Evolutionary conservation across 139 green algal species (phyloP).

Genomic region (Yamagishiella unicocca): DNA sequence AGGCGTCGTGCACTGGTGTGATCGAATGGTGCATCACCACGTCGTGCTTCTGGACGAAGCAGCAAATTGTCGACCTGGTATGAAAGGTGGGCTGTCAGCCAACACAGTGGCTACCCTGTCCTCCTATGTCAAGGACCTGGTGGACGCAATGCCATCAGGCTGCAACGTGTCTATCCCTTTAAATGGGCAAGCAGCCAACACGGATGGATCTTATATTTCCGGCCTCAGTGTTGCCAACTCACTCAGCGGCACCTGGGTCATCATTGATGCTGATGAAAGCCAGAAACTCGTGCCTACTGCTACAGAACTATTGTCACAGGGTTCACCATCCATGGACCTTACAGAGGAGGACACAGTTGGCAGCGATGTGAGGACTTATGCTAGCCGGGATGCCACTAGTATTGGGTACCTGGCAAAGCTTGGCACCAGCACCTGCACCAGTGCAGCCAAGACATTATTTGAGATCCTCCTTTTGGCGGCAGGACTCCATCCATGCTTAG

Average conservation of each 20-base stretch:
- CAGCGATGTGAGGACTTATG: too few relatives aligned
- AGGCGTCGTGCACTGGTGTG: conserved; percentile 7
- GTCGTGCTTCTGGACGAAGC: not conserved
- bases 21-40: not conserved
- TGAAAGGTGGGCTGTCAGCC: too few relatives aligned
- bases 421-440: not conserved
- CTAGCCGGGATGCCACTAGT: too few relatives aligned
- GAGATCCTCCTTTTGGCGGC: not conserved
- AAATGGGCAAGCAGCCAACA: too few relatives aligned
- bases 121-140: not conserved
- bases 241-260: conserved; percentile 36
- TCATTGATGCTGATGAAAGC: conserved; percentile 61
- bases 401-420: not conserved
- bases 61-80: too few relatives aligned
- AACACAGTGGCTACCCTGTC: too few relatives aligned
- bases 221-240: not conserved
- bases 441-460: conserved; percentile 10
- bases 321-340: too few relatives aligned
- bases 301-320: too few relatives aligned
- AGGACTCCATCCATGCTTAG: conserved; percentile 20
- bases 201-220: too few relatives aligned
- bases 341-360: too few relatives aligned
- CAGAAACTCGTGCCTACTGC: conserved; percentile 20
- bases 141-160: too few relatives aligned
- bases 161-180: too few relatives aligned